Percentiles rank a stretch among this genome's conserved stretches.
Conservation (phyloP, 441 rosid species). For the Geranium incanum region DNA sequence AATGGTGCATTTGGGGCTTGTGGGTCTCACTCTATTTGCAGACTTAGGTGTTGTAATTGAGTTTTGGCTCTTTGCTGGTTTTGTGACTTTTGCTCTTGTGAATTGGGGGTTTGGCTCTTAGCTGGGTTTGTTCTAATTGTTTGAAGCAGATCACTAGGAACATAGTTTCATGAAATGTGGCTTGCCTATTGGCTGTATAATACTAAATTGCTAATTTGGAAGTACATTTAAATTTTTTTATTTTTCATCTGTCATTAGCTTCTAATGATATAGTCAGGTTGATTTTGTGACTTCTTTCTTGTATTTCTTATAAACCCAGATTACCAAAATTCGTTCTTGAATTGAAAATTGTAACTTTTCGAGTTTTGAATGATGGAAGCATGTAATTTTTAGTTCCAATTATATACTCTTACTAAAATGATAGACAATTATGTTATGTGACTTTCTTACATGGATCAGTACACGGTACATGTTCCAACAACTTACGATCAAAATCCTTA, state of each 20-base stretch:
- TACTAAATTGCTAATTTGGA: background rate
- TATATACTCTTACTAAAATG: too few species aligned
- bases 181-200: background rate
- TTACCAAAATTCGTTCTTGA: too few species aligned
- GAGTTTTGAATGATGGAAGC: too few species aligned
- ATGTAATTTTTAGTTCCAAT: too few species aligned
- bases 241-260: background rate
- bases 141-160: background rate
- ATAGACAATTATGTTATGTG: too few species aligned
- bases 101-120: background rate
- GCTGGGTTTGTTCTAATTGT: background rate
- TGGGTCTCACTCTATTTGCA: slow-evolving; percentile 9
- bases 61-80: background rate
- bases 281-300: background rate
- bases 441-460: too few species aligned
- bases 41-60: background rate
- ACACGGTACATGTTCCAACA: too few species aligned
- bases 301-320: background rate
- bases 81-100: background rate
- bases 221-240: background rate
- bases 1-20: slow-evolving; percentile 11
- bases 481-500: too few species aligned
- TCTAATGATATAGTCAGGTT: background rate
- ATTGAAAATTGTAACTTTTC: too few species aligned
- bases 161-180: background rate